Base-by-base conservation (phyloP, 306 rosid species). In the Astragalus glycyphyllos region DNA sequence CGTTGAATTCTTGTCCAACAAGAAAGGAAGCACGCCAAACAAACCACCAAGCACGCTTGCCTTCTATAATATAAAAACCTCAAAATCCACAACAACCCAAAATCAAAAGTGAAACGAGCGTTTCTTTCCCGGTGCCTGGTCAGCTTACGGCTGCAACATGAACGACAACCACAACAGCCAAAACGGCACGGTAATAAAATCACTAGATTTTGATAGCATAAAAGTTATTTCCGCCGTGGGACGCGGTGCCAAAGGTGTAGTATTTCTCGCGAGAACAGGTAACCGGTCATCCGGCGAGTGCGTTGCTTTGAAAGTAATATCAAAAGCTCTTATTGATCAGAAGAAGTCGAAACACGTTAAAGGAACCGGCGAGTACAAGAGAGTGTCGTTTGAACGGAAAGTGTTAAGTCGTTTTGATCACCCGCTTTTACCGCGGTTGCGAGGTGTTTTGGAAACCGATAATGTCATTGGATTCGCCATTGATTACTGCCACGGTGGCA, bases 171-270 rank as follows among this genome's bases (percentile, higher is more conserved):
- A 64, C 4, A 55, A 34, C 8, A 26, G 29, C 20, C 53, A 20
- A 26, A 31, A 26, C 68, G 42, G 1, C 47, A 4, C 7, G 13
- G 5, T 11, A 17, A 56, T 11, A 15, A 56, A 0, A 63, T 81
- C 75, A 12, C 49, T 94, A 3, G 78, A 88, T 77, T 83, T 89
- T n/a, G 61, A 66, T 4, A 67, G 77, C 2, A 65, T 94, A 0
- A 72, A 38, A 57, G 89, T 87, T 0, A 60, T 89, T 5, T 80
- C 91, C 2, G 87, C 95, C 8, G 85, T 89, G 7, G 99, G 99
- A 23, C 95, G 96, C 38, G 99, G 99, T 13, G 97, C 97, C 35
- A 91, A 91, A 56, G 99, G 99, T 7, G 92, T 94, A 8, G 99
- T 94, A 17, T 94, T 94, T 60, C 85, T 82, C 0, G 85, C 88